Percentiles rank a stretch among this genome's conserved stretches.
phyloP scores from a whole-genome alignment of 1,284 basidiomycete genomes.

The Prillingera fragicola region DNA sequence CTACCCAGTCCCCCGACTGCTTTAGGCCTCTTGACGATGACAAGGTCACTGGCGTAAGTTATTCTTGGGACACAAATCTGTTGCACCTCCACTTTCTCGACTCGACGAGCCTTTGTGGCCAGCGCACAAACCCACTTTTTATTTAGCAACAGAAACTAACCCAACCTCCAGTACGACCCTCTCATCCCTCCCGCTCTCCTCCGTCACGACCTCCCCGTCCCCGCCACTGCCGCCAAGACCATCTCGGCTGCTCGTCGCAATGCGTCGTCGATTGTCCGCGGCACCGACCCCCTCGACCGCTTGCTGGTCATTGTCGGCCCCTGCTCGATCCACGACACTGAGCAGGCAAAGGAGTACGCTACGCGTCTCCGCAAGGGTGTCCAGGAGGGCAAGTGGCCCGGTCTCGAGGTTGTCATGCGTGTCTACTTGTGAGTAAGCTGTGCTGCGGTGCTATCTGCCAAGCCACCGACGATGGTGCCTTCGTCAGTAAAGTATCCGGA shows the following conservation, averaged over 20 bases:
- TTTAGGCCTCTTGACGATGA: slow-evolving; percentile 39
- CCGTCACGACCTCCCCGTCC: slow-evolving; percentile 67
- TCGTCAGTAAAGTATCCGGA: no score
- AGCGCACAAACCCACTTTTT: slow-evolving; percentile 8
- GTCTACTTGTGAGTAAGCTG: slow-evolving; percentile 69
- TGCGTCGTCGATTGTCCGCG: slow-evolving; percentile 70
- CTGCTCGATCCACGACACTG: slow-evolving; percentile 88
- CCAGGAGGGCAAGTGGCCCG: slow-evolving; percentile 59
- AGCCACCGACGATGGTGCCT: no score
- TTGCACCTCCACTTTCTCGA: not conserved
- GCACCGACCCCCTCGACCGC: slow-evolving; percentile 65
- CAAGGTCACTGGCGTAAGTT: slow-evolving; percentile 44
- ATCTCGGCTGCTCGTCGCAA: slow-evolving; percentile 73
- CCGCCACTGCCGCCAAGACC: slow-evolving; percentile 52
- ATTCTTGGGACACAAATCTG: not conserved
- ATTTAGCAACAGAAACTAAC: slow-evolving; percentile 8
- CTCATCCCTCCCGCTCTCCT: slow-evolving; percentile 85
- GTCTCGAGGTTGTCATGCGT: slow-evolving; percentile 89
- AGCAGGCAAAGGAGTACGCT: slow-evolving; percentile 88
- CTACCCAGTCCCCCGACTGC: slow-evolving; percentile 39
- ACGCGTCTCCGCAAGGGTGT: slow-evolving; percentile 60
- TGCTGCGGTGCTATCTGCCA: not conserved
- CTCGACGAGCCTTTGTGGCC: not conserved
- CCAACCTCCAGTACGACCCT: slow-evolving; percentile 71
- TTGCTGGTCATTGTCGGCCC: slow-evolving; percentile 88